phyloP scores from a whole-genome alignment of 2,329 filamentous ascomycete genomes.

The Hymenoscyphus scutula region DNA sequence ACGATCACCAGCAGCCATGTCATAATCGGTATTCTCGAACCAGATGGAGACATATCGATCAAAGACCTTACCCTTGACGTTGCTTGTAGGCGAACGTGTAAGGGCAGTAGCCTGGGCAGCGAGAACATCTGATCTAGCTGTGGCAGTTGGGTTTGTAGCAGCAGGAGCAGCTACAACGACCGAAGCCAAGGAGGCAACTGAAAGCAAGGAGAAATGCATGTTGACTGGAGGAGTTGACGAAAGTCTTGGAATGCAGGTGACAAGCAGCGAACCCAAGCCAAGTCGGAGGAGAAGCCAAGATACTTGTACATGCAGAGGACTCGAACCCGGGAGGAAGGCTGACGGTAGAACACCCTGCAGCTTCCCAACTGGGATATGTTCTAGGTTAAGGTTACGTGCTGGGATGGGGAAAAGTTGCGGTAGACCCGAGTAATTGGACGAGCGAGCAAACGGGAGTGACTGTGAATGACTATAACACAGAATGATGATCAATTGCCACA shows the following conservation, averaged over 20 bases:
- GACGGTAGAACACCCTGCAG: neutral
- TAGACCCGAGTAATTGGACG: neutral
- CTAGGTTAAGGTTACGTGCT: too few relatives aligned
- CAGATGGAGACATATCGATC: constrained; percentile 71
- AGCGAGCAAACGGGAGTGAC: neutral
- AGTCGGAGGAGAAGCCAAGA: neutral
- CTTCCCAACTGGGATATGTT: neutral
- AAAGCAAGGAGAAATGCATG: constrained; percentile 30
- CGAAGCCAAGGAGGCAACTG: constrained; percentile 30
- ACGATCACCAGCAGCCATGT: constrained; percentile 62
- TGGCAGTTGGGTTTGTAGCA: constrained; percentile 44
- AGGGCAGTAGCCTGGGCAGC: constrained; percentile 59
- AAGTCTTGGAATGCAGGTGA: neutral
- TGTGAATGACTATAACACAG: neutral
- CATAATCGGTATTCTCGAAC: constrained; percentile 74
- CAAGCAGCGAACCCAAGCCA: neutral
- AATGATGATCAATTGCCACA: neutral
- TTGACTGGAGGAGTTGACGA: constrained; percentile 14
- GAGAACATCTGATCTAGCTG: constrained; percentile 48
- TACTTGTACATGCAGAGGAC: neutral
- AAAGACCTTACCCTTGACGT: constrained; percentile 69
- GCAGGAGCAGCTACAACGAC: constrained; percentile 29
- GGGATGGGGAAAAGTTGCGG: neutral
- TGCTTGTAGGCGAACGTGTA: constrained; percentile 57
- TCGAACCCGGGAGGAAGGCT: neutral